Evolutionary conservation across 192 early-diverging fungal species (phyloP), one percentile per base, ranked within the genome.

Genomic region (Lobosporangium transversale): DNA sequence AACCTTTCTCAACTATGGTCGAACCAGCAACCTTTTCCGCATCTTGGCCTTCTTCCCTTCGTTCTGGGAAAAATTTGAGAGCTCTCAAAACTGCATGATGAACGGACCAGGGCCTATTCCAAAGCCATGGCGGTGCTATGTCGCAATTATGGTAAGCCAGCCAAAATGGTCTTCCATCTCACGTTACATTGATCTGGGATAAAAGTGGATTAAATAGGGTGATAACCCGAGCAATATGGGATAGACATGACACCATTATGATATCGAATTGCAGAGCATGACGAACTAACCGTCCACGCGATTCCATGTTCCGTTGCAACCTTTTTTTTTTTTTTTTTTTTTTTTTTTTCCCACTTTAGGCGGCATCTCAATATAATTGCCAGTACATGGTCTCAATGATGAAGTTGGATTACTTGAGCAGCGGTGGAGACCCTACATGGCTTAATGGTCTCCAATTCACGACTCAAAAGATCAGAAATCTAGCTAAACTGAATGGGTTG

Each of bases 31-130:
- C 62, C 57, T 81, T 8, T 83, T 69, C 58, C 84, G 85, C 1
- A 58, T 88, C 51, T 63, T 87, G 50, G 80, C 84, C 4, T 87
- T 82, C 55, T 88, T 88, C 44, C 85, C 87, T 4, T 80, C 81
- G 2, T 88, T 80, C 62, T 80, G 80, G 68, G 82, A 85, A 61
- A 82, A 79, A 26, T 85, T 80, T 61, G 74, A 85, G 40, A 66
- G 52, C 11, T 70, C 84, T 0, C 79, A 71, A 32, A 45, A 43
- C 11, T 62, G 65, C 37, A 81, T 84, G 31, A 64, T 86, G 63
- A 79, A 78, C 48, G 58, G 60, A 10, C 61, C 80, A 11, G 87
- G 85, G 3, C 85, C 85, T 36, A 55, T 88, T 36, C 78, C 80
- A 27, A 62, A 78, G 20, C 75, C 66, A 17, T 85, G 85, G 84